phyloP scores from a whole-genome alignment of 2,329 filamentous ascomycete genomes.

The Cercospora berteroae region DNA sequence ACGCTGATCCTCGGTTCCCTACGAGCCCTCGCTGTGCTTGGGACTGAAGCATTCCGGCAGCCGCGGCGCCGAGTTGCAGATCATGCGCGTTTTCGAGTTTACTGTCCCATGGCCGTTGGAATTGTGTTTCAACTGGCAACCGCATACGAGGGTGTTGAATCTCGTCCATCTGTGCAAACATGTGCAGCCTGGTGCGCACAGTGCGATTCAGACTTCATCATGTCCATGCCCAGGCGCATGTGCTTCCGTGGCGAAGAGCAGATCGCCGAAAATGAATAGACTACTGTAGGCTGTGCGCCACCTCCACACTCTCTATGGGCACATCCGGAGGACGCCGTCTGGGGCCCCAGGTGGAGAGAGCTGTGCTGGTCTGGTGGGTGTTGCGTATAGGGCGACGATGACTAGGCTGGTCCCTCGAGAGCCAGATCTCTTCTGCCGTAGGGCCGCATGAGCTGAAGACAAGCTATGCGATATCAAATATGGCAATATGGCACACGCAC shows the following conservation, averaged over 20 bases:
- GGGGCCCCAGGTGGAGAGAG: not conserved
- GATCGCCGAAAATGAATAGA: not conserved
- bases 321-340: not conserved
- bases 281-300: not conserved
- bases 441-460: not conserved
- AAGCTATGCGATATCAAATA: not conserved
- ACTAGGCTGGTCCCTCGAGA: not conserved
- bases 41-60: not conserved
- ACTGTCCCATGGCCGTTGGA: not conserved
- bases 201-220: not conserved
- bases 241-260: not conserved
- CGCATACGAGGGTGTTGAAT: not conserved
- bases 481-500: not conserved
- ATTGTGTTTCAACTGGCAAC: not conserved
- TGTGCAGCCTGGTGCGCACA: not conserved
- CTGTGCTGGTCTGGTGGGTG: not conserved
- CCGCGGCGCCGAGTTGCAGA: not conserved
- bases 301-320: not conserved
- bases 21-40: not conserved
- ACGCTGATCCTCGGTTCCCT: not conserved
- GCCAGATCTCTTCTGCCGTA: not conserved
- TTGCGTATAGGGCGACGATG: not conserved
- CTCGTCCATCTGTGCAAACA: not conserved
- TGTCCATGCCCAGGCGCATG: not conserved
- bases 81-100: not conserved